Evolutionary conservation across 257 asterid species (phyloP), one percentile per base, ranked within the genome.

Genomic region (Nicotiana tomentosiformis): DNA sequence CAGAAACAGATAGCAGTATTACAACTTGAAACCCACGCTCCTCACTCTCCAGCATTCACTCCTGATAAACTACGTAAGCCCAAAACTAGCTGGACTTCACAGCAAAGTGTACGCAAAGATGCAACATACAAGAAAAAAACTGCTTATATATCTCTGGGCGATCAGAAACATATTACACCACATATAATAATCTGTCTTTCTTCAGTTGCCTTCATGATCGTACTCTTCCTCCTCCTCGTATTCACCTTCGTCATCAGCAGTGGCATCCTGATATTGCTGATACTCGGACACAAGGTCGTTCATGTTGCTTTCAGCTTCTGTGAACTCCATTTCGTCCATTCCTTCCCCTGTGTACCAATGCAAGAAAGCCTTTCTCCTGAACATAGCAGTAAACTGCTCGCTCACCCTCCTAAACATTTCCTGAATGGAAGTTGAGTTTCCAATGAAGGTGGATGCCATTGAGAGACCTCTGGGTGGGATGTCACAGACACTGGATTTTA

Each of bases 211-310:
- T 43, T 80, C 83, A 32, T 10, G 18, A 12, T 23, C 96, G 5
- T 91, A 94, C 6, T 91, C 96, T n/a, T 89, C 92, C 18, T 93
- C 95, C 0, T 92, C 97, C 77, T 90, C 93, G 0, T 90, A 91
- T 80, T 90, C 96, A 43, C 87, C 96, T 65, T 94, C 98, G 32
- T 94, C 98, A 49, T 94, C 98, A 3, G 95, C 97, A 53, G 96
- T 92, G n/a, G 98, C 98, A 82, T 94, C 98, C 86, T 94, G 97
- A 85, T 94, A 94, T 87, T 94, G 98, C 91, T 94, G 98, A 87
- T 94, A 93, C 89, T 94, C 98, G 0, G 95, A 94, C 26, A 94
- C 97, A 3, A 94, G 94, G 83, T 94, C 98, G 32, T 94, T 94
- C 97, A 94, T 92, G 81, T 92, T 94, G 88, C 97, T 94, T 90